A percentile compares a stretch with the other conserved stretches of the same genome.
Conservation (phyloP, 139 green algal species). For the Picochlorum sp. region DNA sequence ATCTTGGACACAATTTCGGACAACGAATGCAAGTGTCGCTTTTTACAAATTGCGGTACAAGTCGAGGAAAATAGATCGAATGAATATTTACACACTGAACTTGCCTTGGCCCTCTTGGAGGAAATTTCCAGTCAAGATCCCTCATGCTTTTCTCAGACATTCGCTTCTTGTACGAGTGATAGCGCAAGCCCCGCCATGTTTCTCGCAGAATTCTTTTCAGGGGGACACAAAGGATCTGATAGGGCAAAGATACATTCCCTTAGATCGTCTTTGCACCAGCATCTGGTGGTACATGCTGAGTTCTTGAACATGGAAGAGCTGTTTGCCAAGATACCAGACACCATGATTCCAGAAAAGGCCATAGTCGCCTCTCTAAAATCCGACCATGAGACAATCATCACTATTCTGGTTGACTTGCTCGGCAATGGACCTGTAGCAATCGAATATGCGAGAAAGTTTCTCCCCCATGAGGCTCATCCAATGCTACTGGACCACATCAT, state of each 20-base stretch:
- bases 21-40: not conserved
- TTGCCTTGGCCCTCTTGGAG: not conserved
- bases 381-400: constrained; percentile 51
- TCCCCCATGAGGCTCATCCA: constrained; percentile 18
- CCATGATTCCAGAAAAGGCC: constrained; percentile 44
- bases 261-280: too few relatives aligned
- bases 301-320: too few relatives aligned
- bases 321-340: not conserved
- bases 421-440: constrained; percentile 46
- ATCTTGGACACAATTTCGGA: not conserved
- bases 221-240: too few relatives aligned
- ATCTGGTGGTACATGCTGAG: too few relatives aligned
- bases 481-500: constrained; percentile 61
- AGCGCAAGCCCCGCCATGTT: too few relatives aligned
- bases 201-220: too few relatives aligned
- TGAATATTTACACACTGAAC: not conserved
- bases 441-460: constrained; percentile 46
- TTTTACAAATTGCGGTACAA: constrained; percentile 1
- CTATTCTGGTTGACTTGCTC: constrained; percentile 51
- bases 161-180: too few relatives aligned
- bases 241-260: too few relatives aligned
- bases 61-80: not conserved
- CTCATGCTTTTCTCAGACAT: not conserved
- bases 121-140: not conserved
- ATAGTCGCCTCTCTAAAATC: constrained; percentile 42